Base-by-base conservation (phyloP, 208 protist genomes). In the Porcisia hertigi region DNA sequence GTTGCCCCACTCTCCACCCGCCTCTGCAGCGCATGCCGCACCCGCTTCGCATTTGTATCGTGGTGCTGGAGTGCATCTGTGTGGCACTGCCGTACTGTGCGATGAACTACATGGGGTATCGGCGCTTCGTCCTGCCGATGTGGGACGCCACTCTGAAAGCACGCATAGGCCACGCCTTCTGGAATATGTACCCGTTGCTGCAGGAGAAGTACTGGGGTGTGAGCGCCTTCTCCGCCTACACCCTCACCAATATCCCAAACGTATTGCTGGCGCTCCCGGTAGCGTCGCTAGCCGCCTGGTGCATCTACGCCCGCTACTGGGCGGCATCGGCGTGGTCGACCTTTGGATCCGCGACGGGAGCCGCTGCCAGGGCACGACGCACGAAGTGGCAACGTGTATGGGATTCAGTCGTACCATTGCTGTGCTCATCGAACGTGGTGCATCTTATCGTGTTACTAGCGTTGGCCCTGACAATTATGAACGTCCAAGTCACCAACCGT, bases 131-230 rank as follows among this genome's bases (percentile, higher is more conserved):
- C 30, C 76, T 79, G 39, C 67, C 41, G 30, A 64, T 77, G 63
- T 91, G 84, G 79, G 76, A 75, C 39, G 53, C 71, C 6, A 53
- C 59, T 30, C 64, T 81, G 41, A 49, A 34, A 59, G 49, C 23
- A 16, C 52, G 14, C 25, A 83, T 89, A 18, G 78, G 80, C n/a
- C 8, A 55, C 49, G 76, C 71, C 20, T 93, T 93, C 41, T 93
- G 83, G 88, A 73, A 74, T 49, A 82, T 96, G 30, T 96, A 94
- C 73, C 81, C 83, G 25, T 78, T 76, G 70, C 84, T 96, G 12
- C 92, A 96, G 80, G 71, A 86, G 52, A 86, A 86, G 73, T 94
- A 94, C 81, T 96, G 92, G 90, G 82, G 89, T 71, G 90, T 94
- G 12, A 85, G 87, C 47, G 87, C 87, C 66, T 75, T 96, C 25